phyloP scores from a whole-genome alignment of 2,329 filamentous ascomycete species.

The Akanthomyces lecanii region DNA sequence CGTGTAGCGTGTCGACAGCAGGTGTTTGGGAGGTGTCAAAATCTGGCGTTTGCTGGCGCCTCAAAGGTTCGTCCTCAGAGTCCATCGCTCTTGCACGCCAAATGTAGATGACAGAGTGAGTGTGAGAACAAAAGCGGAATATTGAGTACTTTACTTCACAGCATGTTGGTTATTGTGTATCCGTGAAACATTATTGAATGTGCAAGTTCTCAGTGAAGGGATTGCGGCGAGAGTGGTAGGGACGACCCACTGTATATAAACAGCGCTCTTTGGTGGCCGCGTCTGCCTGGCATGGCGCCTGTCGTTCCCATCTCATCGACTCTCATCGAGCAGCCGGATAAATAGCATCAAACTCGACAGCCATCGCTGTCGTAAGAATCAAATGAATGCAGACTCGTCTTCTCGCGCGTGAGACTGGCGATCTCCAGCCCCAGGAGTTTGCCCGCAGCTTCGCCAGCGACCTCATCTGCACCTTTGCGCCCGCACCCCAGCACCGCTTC shows the following conservation, averaged over 20 bases:
- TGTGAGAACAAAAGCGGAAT: background rate
- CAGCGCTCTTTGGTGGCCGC: background rate
- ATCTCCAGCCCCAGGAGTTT: conserved; percentile 59
- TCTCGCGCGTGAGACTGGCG: conserved; percentile 70
- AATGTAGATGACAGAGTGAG: background rate
- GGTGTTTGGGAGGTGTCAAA: background rate
- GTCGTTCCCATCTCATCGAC: background rate
- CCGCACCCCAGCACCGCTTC: conserved; percentile 65
- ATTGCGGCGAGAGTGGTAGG: background rate
- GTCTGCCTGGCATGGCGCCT: background rate
- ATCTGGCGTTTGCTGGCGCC: conserved; percentile 10
- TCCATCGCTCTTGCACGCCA: background rate
- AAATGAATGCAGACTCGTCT: conserved; percentile 68
- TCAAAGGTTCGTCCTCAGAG: background rate
- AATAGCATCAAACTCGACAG: background rate
- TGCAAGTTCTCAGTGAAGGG: background rate
- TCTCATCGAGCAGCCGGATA: background rate
- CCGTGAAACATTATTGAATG: background rate
- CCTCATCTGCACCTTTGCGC: conserved; percentile 65
- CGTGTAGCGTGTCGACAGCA: conserved; percentile 5
- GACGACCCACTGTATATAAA: conserved; percentile 3
- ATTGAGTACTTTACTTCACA: background rate
- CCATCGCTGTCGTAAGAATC: conserved; percentile 16
- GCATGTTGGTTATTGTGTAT: background rate
- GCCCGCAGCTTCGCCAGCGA: conserved; percentile 61